Evolutionary conservation across 1,139 yeast species (phyloP).

Genomic region (Saccharomycopsis hybrid): DNA sequence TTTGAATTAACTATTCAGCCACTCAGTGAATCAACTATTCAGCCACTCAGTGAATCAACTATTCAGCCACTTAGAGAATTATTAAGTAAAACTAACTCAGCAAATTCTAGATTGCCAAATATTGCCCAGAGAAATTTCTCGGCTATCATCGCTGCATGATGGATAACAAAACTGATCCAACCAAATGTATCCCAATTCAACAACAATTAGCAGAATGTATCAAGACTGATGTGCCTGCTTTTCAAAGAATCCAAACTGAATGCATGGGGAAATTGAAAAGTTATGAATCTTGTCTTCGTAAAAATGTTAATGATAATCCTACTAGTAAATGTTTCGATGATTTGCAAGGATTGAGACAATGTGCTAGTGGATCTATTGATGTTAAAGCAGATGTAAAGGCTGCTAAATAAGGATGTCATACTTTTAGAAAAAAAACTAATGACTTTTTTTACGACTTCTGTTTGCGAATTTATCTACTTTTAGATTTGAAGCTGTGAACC

Average conservation of each 20-base stretch:
- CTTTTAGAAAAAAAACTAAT: no score
- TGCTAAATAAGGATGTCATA: no score
- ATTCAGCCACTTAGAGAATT: no score
- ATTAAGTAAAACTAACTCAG: no score
- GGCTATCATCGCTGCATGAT: constrained; percentile 62
- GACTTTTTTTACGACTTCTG: no score
- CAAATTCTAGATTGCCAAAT: constrained; percentile 43
- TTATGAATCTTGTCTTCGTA: constrained; percentile 54
- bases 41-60: no score
- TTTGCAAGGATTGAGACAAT: constrained; percentile 32
- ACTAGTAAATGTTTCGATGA: constrained; percentile 35
- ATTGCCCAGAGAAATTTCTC: constrained; percentile 60
- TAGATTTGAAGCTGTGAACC: no score
- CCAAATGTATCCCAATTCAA: constrained; percentile 47
- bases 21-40: no score
- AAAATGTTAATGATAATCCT: constrained; percentile 31
- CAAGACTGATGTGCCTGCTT: constrained; percentile 52
- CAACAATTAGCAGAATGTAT: constrained; percentile 49
- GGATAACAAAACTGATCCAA: constrained; percentile 34
- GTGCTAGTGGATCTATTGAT: constrained; percentile 30
- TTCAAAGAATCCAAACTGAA: constrained; percentile 51
- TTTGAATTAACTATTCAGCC: no score
- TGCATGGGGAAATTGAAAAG: constrained; percentile 50
- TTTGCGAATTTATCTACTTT: no score
- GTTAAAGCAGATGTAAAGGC: background rate